Evolutionary conservation across 139 green algal genomes (phyloP).

Genomic region (Micromonas pusilla): DNA sequence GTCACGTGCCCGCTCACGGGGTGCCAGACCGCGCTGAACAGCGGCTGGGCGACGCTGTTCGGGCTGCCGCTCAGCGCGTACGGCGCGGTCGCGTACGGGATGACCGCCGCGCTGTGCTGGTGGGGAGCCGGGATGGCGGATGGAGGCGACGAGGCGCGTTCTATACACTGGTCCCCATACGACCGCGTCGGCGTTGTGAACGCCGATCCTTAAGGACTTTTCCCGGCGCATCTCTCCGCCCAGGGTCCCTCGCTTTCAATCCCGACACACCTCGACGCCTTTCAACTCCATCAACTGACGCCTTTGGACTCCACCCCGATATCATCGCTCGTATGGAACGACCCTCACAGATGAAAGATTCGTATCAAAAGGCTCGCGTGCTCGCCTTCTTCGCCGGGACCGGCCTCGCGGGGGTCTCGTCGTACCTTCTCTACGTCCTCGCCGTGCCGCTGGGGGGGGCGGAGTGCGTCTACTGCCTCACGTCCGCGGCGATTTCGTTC

Average conservation of each 20-base stretch:
- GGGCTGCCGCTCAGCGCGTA: slow-evolving; percentile 61
- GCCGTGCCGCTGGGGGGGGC: slow-evolving; percentile 52
- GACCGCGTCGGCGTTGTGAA: too few relatives aligned
- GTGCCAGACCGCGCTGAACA: slow-evolving; percentile 66
- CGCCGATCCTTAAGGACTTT: too few relatives aligned
- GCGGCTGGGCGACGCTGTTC: slow-evolving; percentile 60
- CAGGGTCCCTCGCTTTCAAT: too few relatives aligned
- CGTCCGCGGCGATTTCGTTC: slow-evolving; percentile 15
- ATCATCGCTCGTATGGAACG: too few relatives aligned
- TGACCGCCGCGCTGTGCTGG: slow-evolving; percentile 43
- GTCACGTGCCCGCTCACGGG: slow-evolving; percentile 38
- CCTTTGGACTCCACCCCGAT: too few relatives aligned
- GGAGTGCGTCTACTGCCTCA: slow-evolving; percentile 33
- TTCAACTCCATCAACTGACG: too few relatives aligned
- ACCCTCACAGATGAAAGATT: too few relatives aligned
- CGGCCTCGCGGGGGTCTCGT: slow-evolving; percentile 55
- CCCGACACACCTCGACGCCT: too few relatives aligned
- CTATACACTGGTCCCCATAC: too few relatives aligned
- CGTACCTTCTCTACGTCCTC: slow-evolving; percentile 59
- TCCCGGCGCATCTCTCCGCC: too few relatives aligned
- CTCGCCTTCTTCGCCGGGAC: slow-evolving; percentile 37
- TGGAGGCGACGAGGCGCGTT: neutral
- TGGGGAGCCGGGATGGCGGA: slow-evolving; percentile 13
- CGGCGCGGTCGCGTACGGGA: slow-evolving; percentile 56
- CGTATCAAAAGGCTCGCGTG: slow-evolving; percentile 36